Evolutionary conservation across 2,329 filamentous ascomycete species (phyloP), one percentile per base, ranked within the genome.

Genomic region (Neonectria punicea): DNA sequence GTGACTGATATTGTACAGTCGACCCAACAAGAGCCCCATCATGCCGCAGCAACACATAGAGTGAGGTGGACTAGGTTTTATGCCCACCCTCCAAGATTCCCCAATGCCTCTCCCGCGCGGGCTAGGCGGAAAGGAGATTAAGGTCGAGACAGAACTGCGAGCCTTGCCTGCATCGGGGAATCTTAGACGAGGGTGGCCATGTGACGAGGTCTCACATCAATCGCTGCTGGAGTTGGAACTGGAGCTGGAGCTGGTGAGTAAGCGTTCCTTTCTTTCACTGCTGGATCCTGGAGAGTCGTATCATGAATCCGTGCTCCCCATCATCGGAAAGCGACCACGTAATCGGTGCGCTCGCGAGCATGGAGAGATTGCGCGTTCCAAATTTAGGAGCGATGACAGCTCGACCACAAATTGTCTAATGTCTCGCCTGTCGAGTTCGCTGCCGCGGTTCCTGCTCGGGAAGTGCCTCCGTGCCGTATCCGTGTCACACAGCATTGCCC

Each of bases 101-200:
- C 53, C 60, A 67, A 70, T 72, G 70, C 67, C 68, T 67, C 64
- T 70, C 68, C 69, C 70, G 55, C 50, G 22, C 18, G 36, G 43
- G 44, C 72, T 70, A 74, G 63, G 66, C 62, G 58, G 22, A 63
- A 71, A 70, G 44, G 41, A 64, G 70, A 65, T 66, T 69, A 69
- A 71, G 43, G 47, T 63, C 66, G 50, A 71, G 62, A 69, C 57
- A 54, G 53, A 53, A 58, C 56, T 67, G 41, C 62, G 59, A 28
- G 60, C 58, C 67, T 68, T 73, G 65, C 50, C 72, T 70, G 49
- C 36, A 73, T 70, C 25, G 46, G 72, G 72, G 65, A 67, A 74
- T 73, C 63, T 74, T 74, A 74, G 50, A 74, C 72, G 72, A 74
- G 60, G 34, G 50, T 50, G 44, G 63, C 72, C 71, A 70, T 73